A percentile compares a stretch with the other conserved stretches of the same genome.
Conservation (phyloP, 805 yeast species). For the Pichia cabralensis region DNA sequence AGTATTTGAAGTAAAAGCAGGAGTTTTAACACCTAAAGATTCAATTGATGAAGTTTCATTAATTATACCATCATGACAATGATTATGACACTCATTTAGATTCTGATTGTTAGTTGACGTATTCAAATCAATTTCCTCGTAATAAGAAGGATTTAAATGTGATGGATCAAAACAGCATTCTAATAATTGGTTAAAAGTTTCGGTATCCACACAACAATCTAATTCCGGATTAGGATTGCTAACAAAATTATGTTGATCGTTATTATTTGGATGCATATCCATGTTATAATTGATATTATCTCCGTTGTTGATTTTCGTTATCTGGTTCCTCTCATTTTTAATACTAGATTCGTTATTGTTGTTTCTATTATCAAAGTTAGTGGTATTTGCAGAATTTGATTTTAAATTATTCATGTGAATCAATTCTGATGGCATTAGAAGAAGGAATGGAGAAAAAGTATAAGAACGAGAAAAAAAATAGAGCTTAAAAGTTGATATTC, state of each 20-base stretch:
- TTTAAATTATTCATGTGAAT: too few relatives aligned
- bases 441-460: too few relatives aligned
- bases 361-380: too few relatives aligned
- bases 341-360: too few relatives aligned
- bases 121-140: too few relatives aligned
- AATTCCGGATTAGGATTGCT: background rate
- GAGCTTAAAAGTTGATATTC: too few relatives aligned
- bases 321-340: too few relatives aligned
- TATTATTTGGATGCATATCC: background rate
- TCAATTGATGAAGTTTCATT: constrained; percentile 2
- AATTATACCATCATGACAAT: background rate
- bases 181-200: constrained; percentile 8
- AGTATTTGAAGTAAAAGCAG: background rate
- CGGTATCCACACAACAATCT: constrained; percentile 7
- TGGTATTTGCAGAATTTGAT: too few relatives aligned
- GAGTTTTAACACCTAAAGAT: constrained; percentile 2
- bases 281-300: too few relatives aligned
- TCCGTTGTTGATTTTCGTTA: too few relatives aligned
- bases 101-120: background rate
- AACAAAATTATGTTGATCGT: background rate
- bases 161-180: constrained; percentile 13
- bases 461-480: too few relatives aligned
- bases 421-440: too few relatives aligned
- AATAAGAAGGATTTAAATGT: constrained; percentile 2
- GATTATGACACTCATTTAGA: background rate